Conservation (phyloP, 805 yeast species). For the Starmera dryadoides region DNA sequence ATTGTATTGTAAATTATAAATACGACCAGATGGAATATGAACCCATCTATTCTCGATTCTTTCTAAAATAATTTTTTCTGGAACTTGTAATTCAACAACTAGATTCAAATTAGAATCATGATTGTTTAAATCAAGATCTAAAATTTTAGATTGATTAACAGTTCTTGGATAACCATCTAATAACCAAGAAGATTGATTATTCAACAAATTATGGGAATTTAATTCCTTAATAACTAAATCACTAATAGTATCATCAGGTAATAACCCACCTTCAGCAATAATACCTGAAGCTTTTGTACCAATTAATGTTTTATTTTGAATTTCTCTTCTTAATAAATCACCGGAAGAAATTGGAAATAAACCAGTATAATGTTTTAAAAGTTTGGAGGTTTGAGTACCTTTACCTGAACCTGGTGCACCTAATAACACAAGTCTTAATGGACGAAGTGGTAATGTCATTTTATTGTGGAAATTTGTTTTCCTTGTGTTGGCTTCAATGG, state of each 20-base stretch:
- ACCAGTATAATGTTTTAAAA: conserved; percentile 45
- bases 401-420: conserved; percentile 98
- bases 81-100: conserved; percentile 84
- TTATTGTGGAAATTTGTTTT: not conserved
- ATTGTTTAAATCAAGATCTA: conserved; percentile 37
- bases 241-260: conserved; percentile 71
- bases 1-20: conserved; percentile 78
- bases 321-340: conserved; percentile 68
- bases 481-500: not conserved
- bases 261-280: conserved; percentile 56
- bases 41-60: conserved; percentile 84
- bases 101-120: conserved; percentile 45
- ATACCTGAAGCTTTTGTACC: conserved; percentile 51
- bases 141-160: conserved; percentile 54
- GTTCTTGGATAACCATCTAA: conserved; percentile 94
- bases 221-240: conserved; percentile 48
- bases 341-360: conserved; percentile 73
- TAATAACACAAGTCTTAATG: conserved; percentile 62
- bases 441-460: conserved; percentile 18
- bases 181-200: conserved; percentile 49
- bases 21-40: conserved; percentile 78
- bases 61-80: conserved; percentile 72
- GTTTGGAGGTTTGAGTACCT: conserved; percentile 75
- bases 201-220: conserved; percentile 32
- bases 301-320: conserved; percentile 41